Base-by-base conservation (phyloP, 164 flowering plant genomes). In the Liriodendron chinense region DNA sequence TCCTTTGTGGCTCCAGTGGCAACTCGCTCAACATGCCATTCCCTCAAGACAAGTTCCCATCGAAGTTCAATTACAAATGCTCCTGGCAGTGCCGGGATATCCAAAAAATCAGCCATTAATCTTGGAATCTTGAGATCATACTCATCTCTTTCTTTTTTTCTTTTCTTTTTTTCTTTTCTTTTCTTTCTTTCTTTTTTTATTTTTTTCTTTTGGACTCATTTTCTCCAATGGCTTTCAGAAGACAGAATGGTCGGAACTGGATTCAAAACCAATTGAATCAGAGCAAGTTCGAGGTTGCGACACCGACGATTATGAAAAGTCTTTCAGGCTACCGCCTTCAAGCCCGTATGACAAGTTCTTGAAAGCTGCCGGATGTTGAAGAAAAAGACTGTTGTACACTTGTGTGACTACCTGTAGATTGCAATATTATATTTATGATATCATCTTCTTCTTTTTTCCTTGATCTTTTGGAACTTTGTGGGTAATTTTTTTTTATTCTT, bases 311-410 rank as follows among this genome's bases (percentile, higher is more conserved):
- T 83, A 78, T 43, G 84, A 75, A 9, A 82, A 82, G 63, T 90
- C 93, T 62, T 92, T 94, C 79, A 81, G 88, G 75, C 71, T 94
- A 77, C 98, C 98, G 5, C 94, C 98, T 78, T 84, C 98, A 47
- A 94, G 98, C 77, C 98, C 98, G 1, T 94, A 90, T 20, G 98
- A 94, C 85, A 94, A 92, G 70, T 94, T 94, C 85, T 80, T 94
- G 80, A 92, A 92, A 85, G 97, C 98, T 3, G 98, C 98, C 22
- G 96, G 98, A 79, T 92, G 98, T 83, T 90, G 77, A 84, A 5
- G 47, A 28, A 22, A 8, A 43, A 14, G 20, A n/a, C 59, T 20
- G 53, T 18, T 7, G 28, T 63, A 61, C 43, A 59, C 47, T 49
- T 47, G 63, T 26, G 68, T 20, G 47, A 63, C 34, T 20, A 24